Evolutionary conservation across 1,284 basidiomycete species (phyloP).

Genomic region (Leccinum fallax): DNA sequence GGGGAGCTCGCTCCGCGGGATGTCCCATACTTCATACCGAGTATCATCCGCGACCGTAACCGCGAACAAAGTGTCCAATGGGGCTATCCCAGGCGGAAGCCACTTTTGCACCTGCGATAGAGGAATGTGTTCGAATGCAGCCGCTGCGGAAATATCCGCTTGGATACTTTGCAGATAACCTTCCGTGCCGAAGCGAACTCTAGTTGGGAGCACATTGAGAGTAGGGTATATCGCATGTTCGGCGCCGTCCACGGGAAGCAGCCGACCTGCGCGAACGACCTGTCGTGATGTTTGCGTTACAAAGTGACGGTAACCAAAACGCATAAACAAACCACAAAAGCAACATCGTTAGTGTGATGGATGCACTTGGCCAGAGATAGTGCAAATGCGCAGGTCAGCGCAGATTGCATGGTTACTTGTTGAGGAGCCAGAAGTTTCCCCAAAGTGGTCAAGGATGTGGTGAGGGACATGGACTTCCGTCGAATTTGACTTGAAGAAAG

Average conservation of each 20-base stretch:
- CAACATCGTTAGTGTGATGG: conserved; percentile 38
- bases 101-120: conserved; percentile 49
- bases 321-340: conserved; percentile 45
- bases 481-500: conserved; percentile 19
- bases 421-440: conserved; percentile 37
- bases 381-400: conserved; percentile 46
- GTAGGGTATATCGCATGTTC: conserved; percentile 44
- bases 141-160: conserved; percentile 39
- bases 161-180: conserved; percentile 41
- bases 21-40: conserved; percentile 28
- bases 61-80: conserved; percentile 51
- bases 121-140: conserved; percentile 47
- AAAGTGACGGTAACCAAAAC: background rate
- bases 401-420: conserved; percentile 48
- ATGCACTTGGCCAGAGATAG: conserved; percentile 32
- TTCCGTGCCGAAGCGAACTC: conserved; percentile 37
- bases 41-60: conserved; percentile 40
- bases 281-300: conserved; percentile 20
- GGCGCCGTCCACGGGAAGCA: conserved; percentile 43
- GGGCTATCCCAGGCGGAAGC: conserved; percentile 39
- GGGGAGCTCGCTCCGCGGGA: conserved; percentile 43
- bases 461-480: conserved; percentile 28
- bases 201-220: conserved; percentile 46
- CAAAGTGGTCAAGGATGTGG: conserved; percentile 33
- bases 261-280: conserved; percentile 51